phyloP scores from a whole-genome alignment of 305 asterid genomes.

The Rubia tinctorum region DNA sequence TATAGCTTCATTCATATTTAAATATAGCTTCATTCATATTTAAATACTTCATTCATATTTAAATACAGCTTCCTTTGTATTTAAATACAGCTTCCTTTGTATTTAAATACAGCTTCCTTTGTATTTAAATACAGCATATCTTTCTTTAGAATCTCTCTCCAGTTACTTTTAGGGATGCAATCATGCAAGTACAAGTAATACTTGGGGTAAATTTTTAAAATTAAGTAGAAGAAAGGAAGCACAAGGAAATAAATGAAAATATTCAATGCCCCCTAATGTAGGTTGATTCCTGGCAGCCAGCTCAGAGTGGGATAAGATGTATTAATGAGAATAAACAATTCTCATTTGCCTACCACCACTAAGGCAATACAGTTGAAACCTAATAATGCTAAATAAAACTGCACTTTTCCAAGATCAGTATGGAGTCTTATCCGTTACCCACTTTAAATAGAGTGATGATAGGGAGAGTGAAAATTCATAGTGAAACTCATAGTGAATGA shows the following conservation, averaged over 20 bases:
- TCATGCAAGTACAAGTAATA: background rate
- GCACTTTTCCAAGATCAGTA: background rate
- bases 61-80: too few relatives aligned
- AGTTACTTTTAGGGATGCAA: background rate
- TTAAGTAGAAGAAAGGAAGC: background rate
- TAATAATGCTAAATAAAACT: background rate
- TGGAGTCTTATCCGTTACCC: background rate
- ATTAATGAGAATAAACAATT: background rate
- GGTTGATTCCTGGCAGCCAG: slow-evolving; percentile 5
- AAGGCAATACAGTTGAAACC: background rate
- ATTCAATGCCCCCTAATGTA: slow-evolving; percentile 7
- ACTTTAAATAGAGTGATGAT: background rate
- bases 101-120: too few relatives aligned
- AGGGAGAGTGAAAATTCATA: too few relatives aligned
- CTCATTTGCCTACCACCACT: background rate
- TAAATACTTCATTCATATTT: too few relatives aligned
- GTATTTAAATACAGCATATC: background rate
- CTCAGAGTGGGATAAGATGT: background rate
- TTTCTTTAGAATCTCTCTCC: background rate
- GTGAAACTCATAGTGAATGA: too few relatives aligned
- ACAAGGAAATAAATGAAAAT: background rate
- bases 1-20: background rate
- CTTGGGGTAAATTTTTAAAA: background rate
- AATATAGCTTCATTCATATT: too few relatives aligned
- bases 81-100: too few relatives aligned